Conservation (phyloP, 768 basidiomycete species). For the Candolleomyces eurysporus region DNA sequence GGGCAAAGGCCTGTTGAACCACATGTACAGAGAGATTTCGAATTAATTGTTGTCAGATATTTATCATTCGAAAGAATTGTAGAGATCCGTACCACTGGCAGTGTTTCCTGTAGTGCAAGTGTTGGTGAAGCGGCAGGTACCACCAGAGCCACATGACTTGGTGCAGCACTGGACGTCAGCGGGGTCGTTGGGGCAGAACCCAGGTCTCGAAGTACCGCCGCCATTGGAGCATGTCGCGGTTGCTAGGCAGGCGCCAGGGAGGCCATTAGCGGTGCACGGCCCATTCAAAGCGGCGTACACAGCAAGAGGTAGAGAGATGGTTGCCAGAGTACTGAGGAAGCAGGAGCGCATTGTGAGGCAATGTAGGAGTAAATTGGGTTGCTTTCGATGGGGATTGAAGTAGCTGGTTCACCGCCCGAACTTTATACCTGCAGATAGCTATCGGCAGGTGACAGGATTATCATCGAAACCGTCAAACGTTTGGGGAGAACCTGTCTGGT, state of each 20-base stretch:
- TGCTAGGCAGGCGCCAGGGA: slow-evolving; percentile 24
- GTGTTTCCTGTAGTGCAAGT: slow-evolving; percentile 21
- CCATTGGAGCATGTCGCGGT: slow-evolving; percentile 21
- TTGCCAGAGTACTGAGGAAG: neutral
- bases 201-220: slow-evolving; percentile 19
- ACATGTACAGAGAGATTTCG: neutral
- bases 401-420: neutral
- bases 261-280: slow-evolving; percentile 21
- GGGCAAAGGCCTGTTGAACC: slow-evolving; percentile 23
- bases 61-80: neutral
- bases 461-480: no score
- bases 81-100: slow-evolving; percentile 17
- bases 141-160: slow-evolving; percentile 24
- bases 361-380: neutral
- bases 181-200: slow-evolving; percentile 28
- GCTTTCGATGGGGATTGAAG: neutral
- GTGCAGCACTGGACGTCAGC: slow-evolving; percentile 25
- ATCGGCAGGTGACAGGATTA: neutral
- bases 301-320: neutral
- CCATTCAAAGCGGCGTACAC: slow-evolving; percentile 19
- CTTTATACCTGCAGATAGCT: neutral
- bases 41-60: neutral
- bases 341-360: neutral
- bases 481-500: no score
- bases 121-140: slow-evolving; percentile 23